These are phyloP conservation scores for Zymoseptoria ardabiliae DNA, from an alignment of 2,329 filamentous ascomycete genomes.

Conservation along the genomic window DNA sequence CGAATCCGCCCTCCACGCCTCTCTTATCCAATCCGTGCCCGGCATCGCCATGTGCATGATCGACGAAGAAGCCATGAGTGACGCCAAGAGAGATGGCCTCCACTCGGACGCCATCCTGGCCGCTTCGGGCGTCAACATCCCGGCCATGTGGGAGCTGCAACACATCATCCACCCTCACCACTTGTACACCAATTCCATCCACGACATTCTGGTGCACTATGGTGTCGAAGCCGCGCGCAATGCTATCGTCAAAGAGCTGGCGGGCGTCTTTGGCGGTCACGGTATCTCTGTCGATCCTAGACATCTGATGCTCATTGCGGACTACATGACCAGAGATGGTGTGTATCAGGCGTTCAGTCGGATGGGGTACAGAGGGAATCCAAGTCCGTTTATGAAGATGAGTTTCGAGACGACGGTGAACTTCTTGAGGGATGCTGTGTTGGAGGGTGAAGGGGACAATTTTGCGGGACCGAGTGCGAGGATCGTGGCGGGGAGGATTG, in stretches of 20 bases:
- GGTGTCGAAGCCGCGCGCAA: conserved; percentile 88
- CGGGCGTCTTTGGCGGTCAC: conserved; percentile 79
- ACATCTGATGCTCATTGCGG: conserved; percentile 90
- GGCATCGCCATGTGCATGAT: conserved; percentile 67
- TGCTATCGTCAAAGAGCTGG: conserved; percentile 80
- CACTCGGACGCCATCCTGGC: conserved; percentile 49
- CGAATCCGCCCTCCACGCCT: conserved; percentile 67
- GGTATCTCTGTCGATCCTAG: conserved; percentile 86
- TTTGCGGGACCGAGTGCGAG: conserved; percentile 76
- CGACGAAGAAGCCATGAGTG: conserved; percentile 53
- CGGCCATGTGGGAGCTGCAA: conserved; percentile 82
- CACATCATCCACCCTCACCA: conserved; percentile 79
- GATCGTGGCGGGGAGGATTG: conserved; percentile 78
- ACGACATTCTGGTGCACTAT: conserved; percentile 74
- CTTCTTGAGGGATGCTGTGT: conserved; percentile 85
- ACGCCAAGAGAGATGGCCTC: conserved; percentile 35
- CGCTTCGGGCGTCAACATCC: conserved; percentile 79
- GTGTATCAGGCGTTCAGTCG: conserved; percentile 88
- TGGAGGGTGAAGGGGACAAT: conserved; percentile 86
- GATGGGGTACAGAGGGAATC: conserved; percentile 75
- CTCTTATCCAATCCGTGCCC: conserved; percentile 79
- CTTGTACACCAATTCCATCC: conserved; percentile 88
- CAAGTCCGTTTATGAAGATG: conserved; percentile 96
- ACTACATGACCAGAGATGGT: conserved; percentile 94
- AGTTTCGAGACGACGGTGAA: conserved; percentile 96